phyloP scores from a whole-genome alignment of 371 early-diverging fungal species.

The Mortierella sp. region DNA sequence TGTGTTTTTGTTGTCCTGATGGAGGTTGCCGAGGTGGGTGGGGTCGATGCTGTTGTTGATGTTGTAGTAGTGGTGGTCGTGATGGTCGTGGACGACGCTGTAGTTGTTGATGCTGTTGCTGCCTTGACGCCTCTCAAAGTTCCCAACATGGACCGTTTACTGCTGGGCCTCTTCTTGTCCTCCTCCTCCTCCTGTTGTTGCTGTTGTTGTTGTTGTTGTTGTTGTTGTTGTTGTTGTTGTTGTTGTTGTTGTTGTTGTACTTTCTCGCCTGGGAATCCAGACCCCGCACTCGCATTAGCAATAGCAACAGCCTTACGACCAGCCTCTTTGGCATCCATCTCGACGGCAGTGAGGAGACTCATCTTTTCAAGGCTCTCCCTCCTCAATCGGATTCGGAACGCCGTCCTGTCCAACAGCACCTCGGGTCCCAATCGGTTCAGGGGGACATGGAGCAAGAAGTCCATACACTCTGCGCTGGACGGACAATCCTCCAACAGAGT shows the following conservation, averaged over 20 bases:
- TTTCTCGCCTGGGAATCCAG: not conserved
- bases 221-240: not conserved
- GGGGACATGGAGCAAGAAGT: slow-evolving; percentile 89
- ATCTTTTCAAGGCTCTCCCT: slow-evolving; percentile 30
- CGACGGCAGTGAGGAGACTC: slow-evolving; percentile 21
- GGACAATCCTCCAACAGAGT: slow-evolving; percentile 34
- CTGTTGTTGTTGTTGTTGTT: not conserved
- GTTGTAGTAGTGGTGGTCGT: not conserved
- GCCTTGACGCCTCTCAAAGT: not conserved
- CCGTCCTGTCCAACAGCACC: slow-evolving; percentile 62
- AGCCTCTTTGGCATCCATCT: slow-evolving; percentile 33
- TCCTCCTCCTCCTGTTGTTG: not conserved
- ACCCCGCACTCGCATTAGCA: not conserved
- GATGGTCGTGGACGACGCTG: not conserved
- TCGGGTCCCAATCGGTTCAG: slow-evolving; percentile 78
- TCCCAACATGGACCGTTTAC: not conserved
- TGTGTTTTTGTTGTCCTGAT: not conserved
- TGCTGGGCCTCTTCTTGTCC: not conserved
- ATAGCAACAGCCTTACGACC: not conserved
- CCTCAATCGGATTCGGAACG: slow-evolving; percentile 28
- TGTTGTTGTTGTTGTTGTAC: not conserved
- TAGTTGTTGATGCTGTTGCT: not conserved
- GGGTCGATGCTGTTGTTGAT: not conserved
- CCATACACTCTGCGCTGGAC: slow-evolving; percentile 58
- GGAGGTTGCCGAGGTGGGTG: slow-evolving; percentile 4